phyloP scores from a whole-genome alignment of 306 rosid genomes.

The Lagenaria siceraria region DNA sequence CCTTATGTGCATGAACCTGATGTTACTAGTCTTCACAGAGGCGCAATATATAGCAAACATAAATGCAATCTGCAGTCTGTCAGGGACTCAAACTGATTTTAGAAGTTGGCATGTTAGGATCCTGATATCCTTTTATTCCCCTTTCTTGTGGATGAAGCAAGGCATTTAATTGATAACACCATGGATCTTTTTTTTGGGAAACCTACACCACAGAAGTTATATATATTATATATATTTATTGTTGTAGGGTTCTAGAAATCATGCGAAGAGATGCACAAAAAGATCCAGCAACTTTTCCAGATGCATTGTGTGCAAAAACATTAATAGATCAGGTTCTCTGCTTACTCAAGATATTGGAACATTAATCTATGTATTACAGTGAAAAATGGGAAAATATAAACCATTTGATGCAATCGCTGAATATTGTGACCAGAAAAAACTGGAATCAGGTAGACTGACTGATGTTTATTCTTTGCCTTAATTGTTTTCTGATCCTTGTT shows the following conservation, averaged over 20 bases:
- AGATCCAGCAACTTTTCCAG: conserved; percentile 62
- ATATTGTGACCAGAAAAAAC: not conserved
- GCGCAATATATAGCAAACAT: not conserved
- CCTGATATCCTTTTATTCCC: not conserved
- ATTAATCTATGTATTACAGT: not conserved
- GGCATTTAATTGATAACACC: not conserved
- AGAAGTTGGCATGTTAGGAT: not conserved
- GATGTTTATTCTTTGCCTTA: not conserved
- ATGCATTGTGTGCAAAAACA: conserved; percentile 51
- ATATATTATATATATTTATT: not conserved
- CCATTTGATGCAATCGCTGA: not conserved
- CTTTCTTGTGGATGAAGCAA: not conserved
- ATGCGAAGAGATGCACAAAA: conserved; percentile 57
- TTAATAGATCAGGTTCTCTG: conserved; percentile 60
- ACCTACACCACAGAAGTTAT: not conserved
- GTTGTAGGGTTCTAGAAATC: conserved; percentile 62
- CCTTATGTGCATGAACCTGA: not conserved
- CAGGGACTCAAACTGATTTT: not conserved
- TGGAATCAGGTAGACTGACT: not conserved
- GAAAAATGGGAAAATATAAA: not conserved
- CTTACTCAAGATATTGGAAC: not conserved
- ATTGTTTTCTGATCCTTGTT: conserved; percentile 2
- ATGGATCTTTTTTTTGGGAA: not conserved
- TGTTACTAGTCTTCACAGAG: not conserved
- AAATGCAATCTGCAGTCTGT: not conserved